Percentiles rank a stretch among this genome's conserved stretches.
Conservation (phyloP, 208 protist species). For the Trichomonas gallinae region DNA sequence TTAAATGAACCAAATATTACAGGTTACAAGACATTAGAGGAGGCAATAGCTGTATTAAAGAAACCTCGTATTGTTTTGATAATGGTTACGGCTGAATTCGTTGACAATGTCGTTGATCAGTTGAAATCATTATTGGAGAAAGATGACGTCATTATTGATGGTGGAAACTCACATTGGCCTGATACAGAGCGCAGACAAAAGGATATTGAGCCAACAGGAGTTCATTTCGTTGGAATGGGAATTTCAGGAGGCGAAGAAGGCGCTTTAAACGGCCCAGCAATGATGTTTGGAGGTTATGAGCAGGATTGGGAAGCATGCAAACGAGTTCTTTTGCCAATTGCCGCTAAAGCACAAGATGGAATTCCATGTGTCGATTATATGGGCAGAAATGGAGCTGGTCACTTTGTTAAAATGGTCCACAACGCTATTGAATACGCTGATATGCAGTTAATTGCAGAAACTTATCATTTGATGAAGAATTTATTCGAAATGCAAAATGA, state of each 20-base stretch:
- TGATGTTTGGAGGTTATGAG: constrained; percentile 85
- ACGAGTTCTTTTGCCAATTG: constrained; percentile 75
- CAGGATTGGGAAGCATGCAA: constrained; percentile 72
- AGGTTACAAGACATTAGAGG: constrained; percentile 48
- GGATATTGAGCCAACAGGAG: constrained; percentile 58
- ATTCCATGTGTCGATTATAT: constrained; percentile 59
- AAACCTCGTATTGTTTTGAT: constrained; percentile 74
- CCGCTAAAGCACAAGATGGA: constrained; percentile 63
- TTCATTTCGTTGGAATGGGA: constrained; percentile 75
- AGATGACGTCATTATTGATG: constrained; percentile 82
- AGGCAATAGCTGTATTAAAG: constrained; percentile 53
- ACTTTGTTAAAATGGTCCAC: constrained; percentile 94
- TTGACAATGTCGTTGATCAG: constrained; percentile 69
- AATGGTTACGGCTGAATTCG: constrained; percentile 81
- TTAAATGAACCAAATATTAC: constrained; percentile 23
- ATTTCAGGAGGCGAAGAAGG: constrained; percentile 96
- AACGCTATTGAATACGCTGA: constrained; percentile 98
- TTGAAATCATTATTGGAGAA: constrained; percentile 35
- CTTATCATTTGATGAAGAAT: constrained; percentile 70
- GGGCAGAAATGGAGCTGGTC: constrained; percentile 78
- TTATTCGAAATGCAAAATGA: constrained; percentile 65
- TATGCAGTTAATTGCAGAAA: constrained; percentile 86
- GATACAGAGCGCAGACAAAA: constrained; percentile 69
- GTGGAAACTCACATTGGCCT: constrained; percentile 78
- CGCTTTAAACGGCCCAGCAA: constrained; percentile 83